Percentiles rank a stretch among this genome's conserved stretches.
Evolutionary conservation across 495 filamentous ascomycete genomes (phyloP).

Genomic region (Mytilinidion resinicola): DNA sequence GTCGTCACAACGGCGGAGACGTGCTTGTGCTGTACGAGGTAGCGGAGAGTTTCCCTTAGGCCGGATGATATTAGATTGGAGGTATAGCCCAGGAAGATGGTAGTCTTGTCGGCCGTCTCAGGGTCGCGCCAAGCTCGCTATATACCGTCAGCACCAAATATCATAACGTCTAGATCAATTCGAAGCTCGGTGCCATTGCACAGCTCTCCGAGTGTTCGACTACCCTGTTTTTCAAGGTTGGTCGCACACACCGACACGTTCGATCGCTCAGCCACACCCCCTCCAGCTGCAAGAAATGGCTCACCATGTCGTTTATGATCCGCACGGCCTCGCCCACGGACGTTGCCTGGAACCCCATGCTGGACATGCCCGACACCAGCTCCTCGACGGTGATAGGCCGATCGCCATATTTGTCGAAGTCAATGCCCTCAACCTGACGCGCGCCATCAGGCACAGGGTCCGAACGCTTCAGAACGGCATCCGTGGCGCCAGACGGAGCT

Average conservation of each 20-base stretch:
- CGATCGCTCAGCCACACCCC: no score
- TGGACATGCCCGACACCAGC: conserved; percentile 70
- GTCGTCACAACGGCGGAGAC: conserved; percentile 90
- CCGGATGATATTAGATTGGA: conserved; percentile 96
- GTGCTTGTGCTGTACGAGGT: conserved; percentile 84
- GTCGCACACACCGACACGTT: no score
- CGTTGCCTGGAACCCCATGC: conserved; percentile 89
- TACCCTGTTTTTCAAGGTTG: conserved; percentile 10
- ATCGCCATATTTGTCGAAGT: conserved; percentile 74
- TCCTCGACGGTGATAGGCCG: conserved; percentile 77
- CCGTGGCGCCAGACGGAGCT: conserved; percentile 60
- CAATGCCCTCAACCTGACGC: conserved; percentile 73
- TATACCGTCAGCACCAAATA: conserved; percentile 18
- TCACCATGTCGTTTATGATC: conserved; percentile 93
- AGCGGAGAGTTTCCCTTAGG: conserved; percentile 82
- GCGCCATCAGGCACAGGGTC: conserved; percentile 69
- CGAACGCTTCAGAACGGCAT: conserved; percentile 85
- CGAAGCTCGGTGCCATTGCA: no score
- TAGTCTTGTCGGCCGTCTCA: conserved; percentile 65
- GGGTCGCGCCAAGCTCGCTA: conserved; percentile 72
- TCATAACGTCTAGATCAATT: not conserved
- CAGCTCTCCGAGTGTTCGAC: conserved; percentile 1
- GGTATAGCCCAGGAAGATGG: conserved; percentile 95
- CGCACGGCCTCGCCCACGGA: conserved; percentile 74
- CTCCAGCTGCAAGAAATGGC: conserved; percentile 8